A percentile compares a stretch with the other conserved stretches of the same genome.
phyloP scores from a whole-genome alignment of 139 green algal genomes.

The Chlamydomonas sp. region DNA sequence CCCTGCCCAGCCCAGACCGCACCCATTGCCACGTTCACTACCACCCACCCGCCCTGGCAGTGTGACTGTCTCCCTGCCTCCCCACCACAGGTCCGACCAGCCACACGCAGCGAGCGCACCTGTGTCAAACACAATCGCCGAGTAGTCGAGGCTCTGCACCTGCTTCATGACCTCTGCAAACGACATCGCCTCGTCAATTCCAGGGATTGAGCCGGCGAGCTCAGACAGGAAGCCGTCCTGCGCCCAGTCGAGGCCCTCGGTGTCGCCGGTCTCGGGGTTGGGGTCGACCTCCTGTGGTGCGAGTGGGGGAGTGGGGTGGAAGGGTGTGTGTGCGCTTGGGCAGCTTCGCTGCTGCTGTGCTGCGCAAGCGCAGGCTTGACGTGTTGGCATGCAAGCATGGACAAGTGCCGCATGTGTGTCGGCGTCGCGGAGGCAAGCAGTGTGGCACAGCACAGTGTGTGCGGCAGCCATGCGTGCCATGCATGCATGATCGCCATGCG shows the following conservation, averaged over 20 bases:
- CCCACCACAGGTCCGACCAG: too few species aligned
- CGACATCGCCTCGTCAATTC: slow-evolving; percentile 97
- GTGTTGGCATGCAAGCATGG: slow-evolving; percentile 2
- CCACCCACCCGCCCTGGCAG: too few species aligned
- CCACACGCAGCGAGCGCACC: too few species aligned
- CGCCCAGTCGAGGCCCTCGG: slow-evolving; percentile 55
- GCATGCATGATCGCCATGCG: slow-evolving; percentile 1
- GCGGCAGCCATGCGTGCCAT: too few species aligned
- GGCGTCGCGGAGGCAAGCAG: too few species aligned
- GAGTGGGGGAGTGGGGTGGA: background rate
- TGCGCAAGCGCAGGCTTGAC: too few species aligned
- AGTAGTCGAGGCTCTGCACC: slow-evolving; percentile 90
- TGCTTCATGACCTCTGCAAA: slow-evolving; percentile 98
- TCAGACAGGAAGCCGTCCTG: slow-evolving; percentile 72
- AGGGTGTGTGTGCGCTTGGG: background rate
- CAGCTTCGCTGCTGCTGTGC: too few species aligned
- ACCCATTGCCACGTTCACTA: too few species aligned
- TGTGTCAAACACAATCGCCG: slow-evolving; percentile 94
- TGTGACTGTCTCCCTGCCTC: too few species aligned
- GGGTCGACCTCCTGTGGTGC: slow-evolving; percentile 86
- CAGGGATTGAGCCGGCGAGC: slow-evolving; percentile 81
- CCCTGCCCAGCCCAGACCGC: too few species aligned
- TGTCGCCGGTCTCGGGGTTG: slow-evolving; percentile 58
- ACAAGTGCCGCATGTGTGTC: too few species aligned
- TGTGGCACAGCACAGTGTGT: too few species aligned